phyloP scores from a whole-genome alignment of 2,329 filamentous ascomycete genomes.

The Raffaelea deltoideospora region DNA sequence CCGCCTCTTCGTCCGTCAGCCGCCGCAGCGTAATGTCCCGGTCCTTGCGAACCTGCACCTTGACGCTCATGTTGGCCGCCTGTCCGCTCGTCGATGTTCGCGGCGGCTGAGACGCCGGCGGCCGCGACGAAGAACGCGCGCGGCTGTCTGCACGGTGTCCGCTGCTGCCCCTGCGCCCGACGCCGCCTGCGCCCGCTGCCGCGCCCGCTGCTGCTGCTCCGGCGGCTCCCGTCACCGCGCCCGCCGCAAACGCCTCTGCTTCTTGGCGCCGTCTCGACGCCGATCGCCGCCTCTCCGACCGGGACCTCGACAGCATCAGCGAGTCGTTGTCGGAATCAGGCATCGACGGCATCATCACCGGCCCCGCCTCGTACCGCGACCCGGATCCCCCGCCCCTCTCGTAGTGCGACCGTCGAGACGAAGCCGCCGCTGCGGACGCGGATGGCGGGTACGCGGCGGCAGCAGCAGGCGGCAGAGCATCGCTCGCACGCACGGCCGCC shows the following conservation, averaged over 20 bases:
- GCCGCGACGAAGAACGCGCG: neutral
- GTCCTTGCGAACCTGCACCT: constrained; percentile 45
- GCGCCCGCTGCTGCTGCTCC: neutral
- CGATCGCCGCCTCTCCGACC: constrained; percentile 26
- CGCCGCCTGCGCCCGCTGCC: constrained; percentile 7
- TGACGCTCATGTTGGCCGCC: constrained; percentile 38
- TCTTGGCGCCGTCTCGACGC: constrained; percentile 28
- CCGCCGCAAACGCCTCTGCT: constrained; percentile 23
- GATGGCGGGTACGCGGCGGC: constrained; percentile 17
- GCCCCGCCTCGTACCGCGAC: constrained; percentile 19
- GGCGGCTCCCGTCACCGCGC: neutral
- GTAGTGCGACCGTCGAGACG: neutral
- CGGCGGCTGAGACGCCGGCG: neutral
- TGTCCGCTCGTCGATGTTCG: neutral
- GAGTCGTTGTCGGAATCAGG: constrained; percentile 33
- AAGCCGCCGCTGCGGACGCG: neutral
- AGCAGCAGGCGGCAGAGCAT: constrained; percentile 19
- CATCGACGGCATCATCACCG: constrained; percentile 36
- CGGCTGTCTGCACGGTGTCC: neutral
- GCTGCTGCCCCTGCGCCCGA: constrained; percentile 18
- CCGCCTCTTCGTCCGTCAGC: constrained; percentile 44
- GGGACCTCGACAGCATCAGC: constrained; percentile 24
- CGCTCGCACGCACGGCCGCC: too few species aligned
- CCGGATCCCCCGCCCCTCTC: neutral
- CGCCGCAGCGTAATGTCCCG: constrained; percentile 46